These are phyloP conservation scores for Fraxinus anomala DNA, from an alignment of 257 asterid genomes.

Conservation along the genomic window DNA sequence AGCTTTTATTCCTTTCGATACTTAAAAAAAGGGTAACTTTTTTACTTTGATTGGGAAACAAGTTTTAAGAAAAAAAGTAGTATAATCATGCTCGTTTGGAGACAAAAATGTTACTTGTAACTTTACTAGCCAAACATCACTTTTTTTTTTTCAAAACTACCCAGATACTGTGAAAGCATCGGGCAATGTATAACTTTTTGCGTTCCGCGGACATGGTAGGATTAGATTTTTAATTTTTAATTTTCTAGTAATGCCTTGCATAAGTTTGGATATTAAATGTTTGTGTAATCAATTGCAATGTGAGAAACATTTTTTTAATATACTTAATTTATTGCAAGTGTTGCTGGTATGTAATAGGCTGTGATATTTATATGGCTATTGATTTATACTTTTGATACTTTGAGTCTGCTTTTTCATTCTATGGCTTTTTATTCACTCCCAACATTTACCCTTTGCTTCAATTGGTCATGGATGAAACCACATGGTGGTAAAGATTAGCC, in stretches of 20 bases:
- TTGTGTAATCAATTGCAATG: background rate
- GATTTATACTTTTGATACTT: background rate
- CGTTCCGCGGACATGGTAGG: background rate
- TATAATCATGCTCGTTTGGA: too few relatives aligned
- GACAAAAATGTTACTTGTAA: too few relatives aligned
- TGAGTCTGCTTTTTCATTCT: background rate
- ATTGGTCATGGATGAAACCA: background rate
- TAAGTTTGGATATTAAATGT: background rate
- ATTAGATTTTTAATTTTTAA: too few relatives aligned
- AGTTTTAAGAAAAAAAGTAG: background rate
- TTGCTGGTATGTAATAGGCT: background rate
- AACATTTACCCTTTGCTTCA: background rate
- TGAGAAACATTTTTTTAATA: too few relatives aligned
- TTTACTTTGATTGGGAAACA: background rate
- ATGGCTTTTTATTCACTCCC: background rate
- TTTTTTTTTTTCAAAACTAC: background rate
- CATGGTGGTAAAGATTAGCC: background rate
- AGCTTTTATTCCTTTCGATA: background rate
- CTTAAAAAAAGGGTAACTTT: background rate
- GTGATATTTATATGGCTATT: background rate
- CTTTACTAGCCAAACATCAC: background rate
- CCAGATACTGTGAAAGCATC: background rate
- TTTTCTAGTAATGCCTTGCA: background rate
- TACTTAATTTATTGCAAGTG: background rate
- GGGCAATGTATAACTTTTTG: background rate